Evolutionary conservation across 805 yeast species (phyloP), one percentile per base, ranked within the genome.

Genomic region (Limtongozyma cylindracea): DNA sequence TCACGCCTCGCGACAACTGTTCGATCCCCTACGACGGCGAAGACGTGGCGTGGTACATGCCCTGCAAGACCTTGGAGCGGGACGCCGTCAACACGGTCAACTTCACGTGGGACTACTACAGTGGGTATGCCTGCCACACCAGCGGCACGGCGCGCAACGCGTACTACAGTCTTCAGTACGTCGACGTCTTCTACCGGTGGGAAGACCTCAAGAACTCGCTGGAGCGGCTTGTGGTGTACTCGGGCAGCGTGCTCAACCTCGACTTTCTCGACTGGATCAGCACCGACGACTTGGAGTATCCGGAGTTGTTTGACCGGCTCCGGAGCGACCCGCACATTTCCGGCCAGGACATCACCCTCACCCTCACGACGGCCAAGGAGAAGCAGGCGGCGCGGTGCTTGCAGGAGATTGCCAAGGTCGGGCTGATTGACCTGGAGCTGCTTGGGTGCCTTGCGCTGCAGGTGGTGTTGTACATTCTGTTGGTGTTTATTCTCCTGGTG

Each of bases 31-130:
- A 29, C 21, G 53, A 60, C 25, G 54, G 47, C 19, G 58, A 60
- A 16, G 67, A 61, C 12, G 41, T 84, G 32, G 95, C 91, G 10
- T 82, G 94, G 93, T 88, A 88, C 46, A 78, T 82, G 70, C 96
- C 98, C 3, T 88, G 98, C 51, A 66, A 69, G 32, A 28, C 73
- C 16, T 49, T 61, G 23, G 44, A 49, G 19, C 71, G 63, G 32
- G 76, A 77, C 39, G 92, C 92, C 4, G 56, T 88, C 1, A 43
- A 73, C 2, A 25, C 44, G 14, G 73, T 76, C 18, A 73, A 74
- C 39, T 56, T 56, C 29, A 61, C 80, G 1, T 41, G 47, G 14
- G 56, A 54, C 11, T 65, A 66, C 37, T 82, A 80, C 40, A 46
- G 54, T 21, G 95, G 95, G 6, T 80, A 76, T 63, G 91, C 84